Base-by-base conservation (phyloP, 2,329 filamentous ascomycete species). In the Phyllosticta ampelicida region DNA sequence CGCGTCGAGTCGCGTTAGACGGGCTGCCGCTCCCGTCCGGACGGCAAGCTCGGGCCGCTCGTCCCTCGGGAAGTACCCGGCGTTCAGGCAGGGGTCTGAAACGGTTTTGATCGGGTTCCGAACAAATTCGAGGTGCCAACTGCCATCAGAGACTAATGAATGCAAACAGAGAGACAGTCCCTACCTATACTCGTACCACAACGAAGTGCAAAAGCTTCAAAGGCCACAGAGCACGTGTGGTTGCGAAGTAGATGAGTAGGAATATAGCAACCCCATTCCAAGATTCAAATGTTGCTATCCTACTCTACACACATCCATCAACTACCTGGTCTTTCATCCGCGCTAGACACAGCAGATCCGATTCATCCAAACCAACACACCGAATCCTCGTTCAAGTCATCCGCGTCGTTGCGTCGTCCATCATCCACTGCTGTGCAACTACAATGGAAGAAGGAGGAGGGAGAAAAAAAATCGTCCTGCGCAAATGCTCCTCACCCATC, bases 1-100 rank as follows among this genome's bases (percentile, higher is more conserved):
- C 19, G 20, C 36, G 48, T 49, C 55, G 55, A 5, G 55, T 56
- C 54, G 54, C 54, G 54, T n/a, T 18, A 18, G 19, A 8, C n/a
- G n/a, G n/a, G n/a, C 16, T 30, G 55, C 18, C 28, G 36, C 50
- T 48, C 50, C 54, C n/a, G n/a, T n/a, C n/a, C n/a, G n/a, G 28
- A 48, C 54, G 5, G 13, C 26, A n/a, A 44, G 23, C 28, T 18
- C 55, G 36, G 36, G 36, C 36, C 36, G 36, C 16, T 3, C 10
- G 13, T 4, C 36, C 2, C 36, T 4, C 36, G 13, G 36, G 16
- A 18, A n/a, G 6, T 6, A 44, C 36, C 36, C 36, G 36, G 6
- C 36, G 36, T n/a, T 18, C 16, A 8, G 3, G 13, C 36, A 44
- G 36, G 36, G 36, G 4, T n/a, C 36, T 16, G 6, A 16, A 4